Evolutionary conservation across 768 basidiomycete genomes (phyloP).

Genomic region (Kwoniella dendrophila): DNA sequence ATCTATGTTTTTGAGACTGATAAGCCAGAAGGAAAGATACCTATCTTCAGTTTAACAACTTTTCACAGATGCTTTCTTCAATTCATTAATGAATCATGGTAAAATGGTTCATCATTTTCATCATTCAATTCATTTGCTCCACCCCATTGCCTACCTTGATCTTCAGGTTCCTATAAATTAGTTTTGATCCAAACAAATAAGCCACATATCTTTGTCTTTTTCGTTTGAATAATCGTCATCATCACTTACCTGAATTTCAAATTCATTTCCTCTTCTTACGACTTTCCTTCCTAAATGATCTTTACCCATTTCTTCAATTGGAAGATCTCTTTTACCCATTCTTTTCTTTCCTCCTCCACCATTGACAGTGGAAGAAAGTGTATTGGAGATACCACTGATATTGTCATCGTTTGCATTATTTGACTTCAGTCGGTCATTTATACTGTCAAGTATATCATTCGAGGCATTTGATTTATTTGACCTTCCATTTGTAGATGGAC

Average conservation of each 20-base stretch:
- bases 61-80: too few relatives aligned
- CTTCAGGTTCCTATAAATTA: conserved; percentile 7
- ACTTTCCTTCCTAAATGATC: conserved; percentile 20
- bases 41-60: too few relatives aligned
- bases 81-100: too few relatives aligned
- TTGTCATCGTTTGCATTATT: background rate
- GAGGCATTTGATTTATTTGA: too few relatives aligned
- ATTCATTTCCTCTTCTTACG: conserved; percentile 10
- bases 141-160: conserved; percentile 22
- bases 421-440: too few relatives aligned
- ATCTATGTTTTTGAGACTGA: too few relatives aligned
- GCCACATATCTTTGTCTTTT: too few relatives aligned
- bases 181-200: background rate
- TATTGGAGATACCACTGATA: background rate
- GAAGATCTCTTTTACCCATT: background rate
- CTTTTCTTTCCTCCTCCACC: background rate
- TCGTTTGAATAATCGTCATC: background rate
- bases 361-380: background rate
- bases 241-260: conserved; percentile 23
- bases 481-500: too few relatives aligned
- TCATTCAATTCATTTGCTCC: conserved; percentile 30
- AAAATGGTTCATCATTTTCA: conserved; percentile 28
- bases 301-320: background rate
- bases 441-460: too few relatives aligned
- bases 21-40: too few relatives aligned